Conservation (phyloP, 129 eudicot genomes). For the Centaurea solstitialis region DNA sequence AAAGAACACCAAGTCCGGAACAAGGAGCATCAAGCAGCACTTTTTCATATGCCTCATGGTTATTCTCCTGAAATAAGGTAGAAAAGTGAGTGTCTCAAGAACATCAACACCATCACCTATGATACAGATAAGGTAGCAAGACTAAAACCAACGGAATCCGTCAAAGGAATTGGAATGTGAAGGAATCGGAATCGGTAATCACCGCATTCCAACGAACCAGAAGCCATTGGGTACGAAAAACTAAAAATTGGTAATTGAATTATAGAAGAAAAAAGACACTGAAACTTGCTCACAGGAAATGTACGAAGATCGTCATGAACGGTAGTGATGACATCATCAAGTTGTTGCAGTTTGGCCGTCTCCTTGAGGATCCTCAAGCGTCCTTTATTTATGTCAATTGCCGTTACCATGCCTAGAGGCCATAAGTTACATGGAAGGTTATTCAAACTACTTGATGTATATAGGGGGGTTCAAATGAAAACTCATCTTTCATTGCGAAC, state of each 20-base stretch:
- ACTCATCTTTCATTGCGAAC: too few species aligned
- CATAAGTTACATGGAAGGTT: slow-evolving; percentile 11
- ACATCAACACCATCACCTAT: neutral
- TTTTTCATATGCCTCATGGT: slow-evolving; percentile 52
- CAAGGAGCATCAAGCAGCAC: slow-evolving; percentile 96
- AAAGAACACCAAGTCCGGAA: slow-evolving; percentile 95
- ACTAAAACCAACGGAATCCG: neutral
- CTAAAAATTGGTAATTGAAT: neutral
- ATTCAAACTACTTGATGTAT: neutral
- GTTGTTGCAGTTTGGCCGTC: slow-evolving; percentile 76
- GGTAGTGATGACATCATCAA: slow-evolving; percentile 60
- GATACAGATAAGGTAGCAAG: neutral
- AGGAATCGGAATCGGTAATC: too few species aligned
- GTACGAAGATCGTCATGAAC: slow-evolving; percentile 76
- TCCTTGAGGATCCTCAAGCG: slow-evolving; percentile 83
- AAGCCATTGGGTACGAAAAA: neutral
- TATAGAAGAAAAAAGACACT: neutral
- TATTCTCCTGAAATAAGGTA: slow-evolving; percentile 42
- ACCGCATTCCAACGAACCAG: too few species aligned
- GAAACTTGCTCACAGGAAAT: slow-evolving; percentile 55
- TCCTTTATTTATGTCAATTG: slow-evolving; percentile 86
- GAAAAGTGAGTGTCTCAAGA: neutral
- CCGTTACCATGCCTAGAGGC: slow-evolving; percentile 69
- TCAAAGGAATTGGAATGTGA: too few species aligned
- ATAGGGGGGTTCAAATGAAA: neutral